Percentiles rank a stretch among this genome's conserved stretches.
These are phyloP conservation scores for Arthrobotrys pseudoclavata DNA, from an alignment of 2,329 filamentous ascomycete genomes.

Conservation along the genomic window DNA sequence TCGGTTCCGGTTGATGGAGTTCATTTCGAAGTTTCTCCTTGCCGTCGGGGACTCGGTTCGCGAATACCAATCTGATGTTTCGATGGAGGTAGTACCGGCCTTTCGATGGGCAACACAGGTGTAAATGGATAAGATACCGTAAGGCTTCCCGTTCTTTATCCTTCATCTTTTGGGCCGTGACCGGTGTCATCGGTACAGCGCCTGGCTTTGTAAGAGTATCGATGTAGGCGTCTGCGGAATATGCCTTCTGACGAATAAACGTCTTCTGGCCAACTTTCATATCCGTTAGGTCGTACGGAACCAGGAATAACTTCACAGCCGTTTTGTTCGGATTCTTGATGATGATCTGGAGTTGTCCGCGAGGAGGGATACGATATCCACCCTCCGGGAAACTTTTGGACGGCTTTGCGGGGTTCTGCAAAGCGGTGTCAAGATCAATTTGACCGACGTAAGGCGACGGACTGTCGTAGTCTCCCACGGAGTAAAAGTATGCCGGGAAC, in stretches of 20 bases:
- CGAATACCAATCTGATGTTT: constrained; percentile 92
- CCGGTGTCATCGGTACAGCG: constrained; percentile 54
- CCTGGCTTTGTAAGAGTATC: constrained; percentile 67
- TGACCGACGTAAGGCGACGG: constrained; percentile 96
- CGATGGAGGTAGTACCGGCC: constrained; percentile 92
- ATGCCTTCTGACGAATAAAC: constrained; percentile 93
- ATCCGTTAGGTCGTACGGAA: constrained; percentile 90
- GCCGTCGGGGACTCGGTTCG: constrained; percentile 93
- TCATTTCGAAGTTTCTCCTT: constrained; percentile 94
- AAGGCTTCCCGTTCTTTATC: constrained; percentile 77
- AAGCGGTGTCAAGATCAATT: constrained; percentile 87
- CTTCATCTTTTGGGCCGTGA: constrained; percentile 57
- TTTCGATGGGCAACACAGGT: constrained; percentile 88
- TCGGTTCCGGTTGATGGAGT: constrained; percentile 87
- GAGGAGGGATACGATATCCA: constrained; percentile 91
- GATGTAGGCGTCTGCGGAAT: constrained; percentile 76
- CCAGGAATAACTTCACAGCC: constrained; percentile 92
- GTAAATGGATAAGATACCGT: constrained; percentile 90
- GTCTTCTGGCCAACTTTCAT: constrained; percentile 97
- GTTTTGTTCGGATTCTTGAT: constrained; percentile 99
- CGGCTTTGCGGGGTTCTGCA: constrained; percentile 70
- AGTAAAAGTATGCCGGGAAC: constrained; percentile 94
- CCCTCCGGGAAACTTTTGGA: constrained; percentile 83
- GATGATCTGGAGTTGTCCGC: constrained; percentile 94
- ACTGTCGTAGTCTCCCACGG: constrained; percentile 72